Base-by-base conservation (phyloP, 2,329 filamentous ascomycete species). In the Beauveria sp. region DNA sequence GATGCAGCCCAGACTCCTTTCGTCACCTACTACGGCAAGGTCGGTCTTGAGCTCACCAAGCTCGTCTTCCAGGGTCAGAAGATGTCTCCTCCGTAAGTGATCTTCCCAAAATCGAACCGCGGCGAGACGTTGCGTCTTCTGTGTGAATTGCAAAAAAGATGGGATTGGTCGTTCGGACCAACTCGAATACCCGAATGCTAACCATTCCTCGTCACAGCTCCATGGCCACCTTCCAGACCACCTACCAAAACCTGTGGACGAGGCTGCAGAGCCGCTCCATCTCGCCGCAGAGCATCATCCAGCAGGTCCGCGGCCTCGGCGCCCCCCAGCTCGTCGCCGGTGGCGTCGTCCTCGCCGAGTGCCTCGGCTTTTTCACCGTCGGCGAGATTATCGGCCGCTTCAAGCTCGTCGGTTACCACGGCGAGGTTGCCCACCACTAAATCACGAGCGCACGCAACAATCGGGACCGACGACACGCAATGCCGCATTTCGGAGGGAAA, bases 311-410 rank as follows among this genome's bases (percentile, higher is more conserved):
- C 73, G 89, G 86, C 79, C 70, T 95, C 70, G 88, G 85, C 76
- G 80, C 78, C 67, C 82, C 86, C 68, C 88, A 96, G 76, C 74
- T 93, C 69, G 83, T 84, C 61, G 78, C 88, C 60, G 88, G 83
- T 64, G 90, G 89, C 69, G 89, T 99, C 64, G 80, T 97, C 65
- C 78, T 83, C 53, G 93, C 93, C 62, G 93, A 99, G 80, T 84
- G 91, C 56, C 79, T 99, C 68, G 95, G 95, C 65, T 99, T 99
- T 85, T 99, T 98, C 84, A 96, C 93, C 65, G 86, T 98, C 61
- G 95, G 95, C 67, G 93, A 98, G 84, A 98, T 99, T 77, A 87
- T 99, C 71, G 95, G 95, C 71, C 86, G 93, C 72, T 86, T 95
- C 80, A 98, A 99, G 89, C 77, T 99, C 69, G 83, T 99, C 69